A percentile compares a stretch with the other conserved stretches of the same genome.
phyloP scores from a whole-genome alignment of 257 asterid genomes.

The Nicotiana attenuata region DNA sequence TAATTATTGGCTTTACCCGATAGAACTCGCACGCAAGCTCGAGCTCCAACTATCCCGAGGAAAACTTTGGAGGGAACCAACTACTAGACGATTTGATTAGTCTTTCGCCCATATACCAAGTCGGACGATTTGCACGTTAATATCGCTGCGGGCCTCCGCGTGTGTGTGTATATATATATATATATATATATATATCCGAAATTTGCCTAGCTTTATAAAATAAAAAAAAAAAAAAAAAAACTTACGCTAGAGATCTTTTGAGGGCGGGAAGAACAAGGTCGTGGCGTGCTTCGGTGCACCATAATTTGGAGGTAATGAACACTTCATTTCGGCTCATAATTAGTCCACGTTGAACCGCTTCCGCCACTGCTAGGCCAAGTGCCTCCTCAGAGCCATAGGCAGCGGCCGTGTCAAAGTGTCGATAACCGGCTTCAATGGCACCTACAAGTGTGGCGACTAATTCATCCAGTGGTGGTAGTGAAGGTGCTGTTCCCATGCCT shows the following conservation, averaged over 20 bases:
- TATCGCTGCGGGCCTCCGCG: too few species aligned
- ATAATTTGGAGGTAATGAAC: slow-evolving; percentile 47
- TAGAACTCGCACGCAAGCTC: too few species aligned
- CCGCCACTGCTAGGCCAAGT: slow-evolving; percentile 36
- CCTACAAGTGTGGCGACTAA: slow-evolving; percentile 23
- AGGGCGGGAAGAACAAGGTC: slow-evolving; percentile 49
- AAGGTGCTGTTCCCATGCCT: slow-evolving; percentile 14
- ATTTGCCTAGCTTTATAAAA: neutral
- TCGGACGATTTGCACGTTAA: too few species aligned
- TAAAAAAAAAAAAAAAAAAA: neutral
- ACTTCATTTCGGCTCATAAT: slow-evolving; percentile 33
- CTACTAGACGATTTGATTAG: too few species aligned
- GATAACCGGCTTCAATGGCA: slow-evolving; percentile 40
- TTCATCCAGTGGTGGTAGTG: slow-evolving; percentile 30
- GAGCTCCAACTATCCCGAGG: too few species aligned
- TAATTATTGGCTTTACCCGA: too few species aligned
- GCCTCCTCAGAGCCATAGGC: slow-evolving; percentile 38
- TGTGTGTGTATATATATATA: too few species aligned
- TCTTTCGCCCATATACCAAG: too few species aligned
- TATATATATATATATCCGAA: too few species aligned
- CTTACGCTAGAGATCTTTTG: slow-evolving; percentile 33
- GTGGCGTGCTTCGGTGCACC: slow-evolving; percentile 18
- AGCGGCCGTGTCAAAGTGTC: slow-evolving; percentile 52
- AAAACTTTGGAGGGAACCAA: too few species aligned
- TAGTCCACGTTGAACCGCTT: slow-evolving; percentile 31